These are phyloP conservation scores for Thelonectria rubi DNA, from an alignment of 2,329 filamentous ascomycete species.

Conservation along the genomic window DNA sequence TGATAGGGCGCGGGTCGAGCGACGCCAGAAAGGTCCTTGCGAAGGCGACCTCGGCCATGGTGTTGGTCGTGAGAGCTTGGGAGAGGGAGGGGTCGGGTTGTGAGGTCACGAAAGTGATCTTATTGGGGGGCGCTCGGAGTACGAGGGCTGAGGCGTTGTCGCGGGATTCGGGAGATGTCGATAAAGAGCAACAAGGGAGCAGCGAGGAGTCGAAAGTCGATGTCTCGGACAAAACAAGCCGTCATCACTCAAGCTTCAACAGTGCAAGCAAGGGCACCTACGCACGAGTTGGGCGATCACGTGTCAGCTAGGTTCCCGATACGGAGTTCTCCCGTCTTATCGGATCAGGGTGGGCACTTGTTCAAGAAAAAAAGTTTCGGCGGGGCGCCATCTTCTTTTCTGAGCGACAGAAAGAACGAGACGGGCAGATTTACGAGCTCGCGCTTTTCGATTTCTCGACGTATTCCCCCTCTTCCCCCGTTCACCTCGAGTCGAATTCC, in stretches of 20 bases:
- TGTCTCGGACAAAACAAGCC: conserved; percentile 11
- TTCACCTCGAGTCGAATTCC: conserved; percentile 24
- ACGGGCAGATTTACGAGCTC: conserved; percentile 31
- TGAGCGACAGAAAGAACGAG: conserved; percentile 27
- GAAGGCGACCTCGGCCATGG: conserved; percentile 86
- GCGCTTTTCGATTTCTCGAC: conserved; percentile 7
- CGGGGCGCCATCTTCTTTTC: conserved; percentile 45
- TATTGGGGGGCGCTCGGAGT: neutral
- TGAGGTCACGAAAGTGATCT: neutral
- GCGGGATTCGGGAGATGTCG: neutral
- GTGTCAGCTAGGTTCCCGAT: conserved; percentile 36
- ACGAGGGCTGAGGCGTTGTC: neutral
- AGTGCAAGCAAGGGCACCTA: conserved; percentile 8
- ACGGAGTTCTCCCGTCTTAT: conserved; percentile 49
- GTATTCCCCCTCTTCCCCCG: neutral
- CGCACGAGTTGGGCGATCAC: conserved; percentile 32
- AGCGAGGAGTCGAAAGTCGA: neutral
- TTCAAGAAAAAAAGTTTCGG: conserved; percentile 52
- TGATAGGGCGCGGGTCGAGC: conserved; percentile 80
- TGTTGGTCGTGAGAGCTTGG: conserved; percentile 35
- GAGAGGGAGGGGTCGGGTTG: conserved; percentile 36
- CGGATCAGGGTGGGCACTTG: conserved; percentile 40
- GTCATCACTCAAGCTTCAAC: conserved; percentile 36
- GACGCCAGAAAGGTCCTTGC: conserved; percentile 83
- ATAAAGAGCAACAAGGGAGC: neutral